Evolutionary conservation across 1,139 yeast genomes (phyloP), one percentile per base, ranked within the genome.

Genomic region (Candida mesenterica): DNA sequence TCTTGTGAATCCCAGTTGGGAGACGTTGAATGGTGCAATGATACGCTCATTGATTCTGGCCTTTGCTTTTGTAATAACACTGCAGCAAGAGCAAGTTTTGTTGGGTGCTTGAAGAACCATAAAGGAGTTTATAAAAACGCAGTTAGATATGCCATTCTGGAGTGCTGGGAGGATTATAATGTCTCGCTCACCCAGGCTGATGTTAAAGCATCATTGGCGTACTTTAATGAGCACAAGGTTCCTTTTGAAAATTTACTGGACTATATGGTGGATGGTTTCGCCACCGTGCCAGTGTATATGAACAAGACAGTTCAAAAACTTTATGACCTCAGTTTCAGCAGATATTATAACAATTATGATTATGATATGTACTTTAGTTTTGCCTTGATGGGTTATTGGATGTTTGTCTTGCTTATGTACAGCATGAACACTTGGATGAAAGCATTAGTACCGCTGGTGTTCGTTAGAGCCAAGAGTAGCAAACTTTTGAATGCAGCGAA

Each of bases 311-410:
- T 19, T 6, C 22, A n/a, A 6, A 19, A 6, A 6, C 22, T 19
- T 19, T 19, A 19, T n/a, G 33, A 28, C 31, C 7, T 24, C 19
- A n/a, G 12, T 9, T 29, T 31, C 24, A 15, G 61, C 26, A 67
- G 66, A 3, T 65, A 64, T 39, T 66, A 61, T 41, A 55, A 59
- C 35, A 41, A 25, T 34, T 65, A 79, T 3, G 58, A 71, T 36
- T n/a, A n/a, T n/a, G n/a, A n/a, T n/a, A n/a, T n/a, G n/a, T 72
- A 57, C 42, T 65, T 70, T 45, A 82, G 83, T 8, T 55, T 67
- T 15, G 80, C 69, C 3, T 37, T 67, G 19, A 44, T 76, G 20
- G 76, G 73, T 0, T 77, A 65, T 46, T 76, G 82, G 79, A 66
- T 61, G 1, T 36, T 68, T 3, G 57, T 78, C 6, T 48, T 76